Evolutionary conservation across 1,284 basidiomycete genomes (phyloP), one percentile per base, ranked within the genome.

Genomic region (Cryptococcus wingfieldii): DNA sequence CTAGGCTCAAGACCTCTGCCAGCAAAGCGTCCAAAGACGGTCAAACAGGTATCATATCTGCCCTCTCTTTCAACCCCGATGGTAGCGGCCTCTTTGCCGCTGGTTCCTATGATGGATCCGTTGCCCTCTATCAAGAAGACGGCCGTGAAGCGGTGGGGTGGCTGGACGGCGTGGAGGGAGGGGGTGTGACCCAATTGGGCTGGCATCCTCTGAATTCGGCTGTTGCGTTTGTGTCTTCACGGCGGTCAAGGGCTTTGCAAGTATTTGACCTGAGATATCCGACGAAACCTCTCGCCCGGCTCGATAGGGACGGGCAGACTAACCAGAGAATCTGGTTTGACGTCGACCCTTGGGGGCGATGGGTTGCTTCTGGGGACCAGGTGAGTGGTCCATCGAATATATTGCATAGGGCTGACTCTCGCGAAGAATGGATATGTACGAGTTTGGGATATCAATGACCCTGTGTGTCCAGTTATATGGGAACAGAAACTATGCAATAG

Each of bases 41-140:
- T 1, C 79, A 94, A 54, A 92, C 90, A 81, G 91, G 91, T 0
- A 88, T 95, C 56, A 82, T 95, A 50, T 91, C 91, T 3, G 79
- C 90, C 0, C 76, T 95, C 1, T 83, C 88, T 0, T 91, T 94
- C 70, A 85, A 83, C 25, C 81, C 84, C 0, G 83, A 86, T 62
- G 80, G 80, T n/a, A 80, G 82, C 0, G 84, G 85, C 1, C 78
- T 86, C 6, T 90, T 84, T 62, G 91, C 89, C 0, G 90, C 89
- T 2, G 79, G 83, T 0, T 78, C 78, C 0, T 79, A 76, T 54
- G 73, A 77, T 0, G 82, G 84, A 12, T 87, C 88, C 38, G 84
- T 94, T 16, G 85, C 83, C 0, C 69, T 95, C 23, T 94, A 89
- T 77, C 83, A 81, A 37, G 87, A 90, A 64, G 79, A 80, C 38